These are phyloP conservation scores for Cichorium intybus DNA, from an alignment of 140 eudicot species.

Conservation along the genomic window DNA sequence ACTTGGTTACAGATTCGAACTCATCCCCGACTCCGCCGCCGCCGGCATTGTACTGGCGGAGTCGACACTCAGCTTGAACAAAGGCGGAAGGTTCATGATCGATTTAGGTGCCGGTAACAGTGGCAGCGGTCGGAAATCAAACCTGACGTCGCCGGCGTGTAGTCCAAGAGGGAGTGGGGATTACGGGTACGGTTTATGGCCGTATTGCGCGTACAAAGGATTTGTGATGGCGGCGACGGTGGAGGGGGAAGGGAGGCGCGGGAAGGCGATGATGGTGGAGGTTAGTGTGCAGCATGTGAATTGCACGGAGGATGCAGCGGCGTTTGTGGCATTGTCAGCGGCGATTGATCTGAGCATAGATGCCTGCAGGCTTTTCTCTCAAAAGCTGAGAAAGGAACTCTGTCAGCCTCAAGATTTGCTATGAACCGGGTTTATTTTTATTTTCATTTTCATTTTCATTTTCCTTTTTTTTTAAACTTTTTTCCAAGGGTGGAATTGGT, in stretches of 20 bases:
- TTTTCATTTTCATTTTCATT: no score
- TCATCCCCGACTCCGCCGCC: constrained; percentile 49
- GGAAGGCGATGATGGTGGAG: constrained; percentile 48
- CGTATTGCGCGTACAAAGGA: constrained; percentile 55
- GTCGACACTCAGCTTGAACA: constrained; percentile 38
- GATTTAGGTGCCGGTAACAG: constrained; percentile 29
- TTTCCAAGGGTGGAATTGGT: not conserved
- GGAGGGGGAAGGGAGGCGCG: constrained; percentile 51
- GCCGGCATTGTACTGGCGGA: constrained; percentile 49
- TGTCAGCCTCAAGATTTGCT: constrained; percentile 46
- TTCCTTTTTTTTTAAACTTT: not conserved
- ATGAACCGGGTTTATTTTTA: not conserved
- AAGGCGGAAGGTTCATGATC: constrained; percentile 53
- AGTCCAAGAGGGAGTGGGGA: constrained; percentile 65
- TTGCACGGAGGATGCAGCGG: constrained; percentile 81
- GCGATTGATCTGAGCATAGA: constrained; percentile 73
- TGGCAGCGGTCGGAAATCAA: constrained; percentile 24
- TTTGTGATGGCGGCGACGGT: constrained; percentile 66
- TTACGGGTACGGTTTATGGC: constrained; percentile 60
- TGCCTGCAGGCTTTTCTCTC: constrained; percentile 71
- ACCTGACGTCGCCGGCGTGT: constrained; percentile 42
- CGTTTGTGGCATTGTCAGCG: constrained; percentile 65
- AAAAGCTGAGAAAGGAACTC: constrained; percentile 63
- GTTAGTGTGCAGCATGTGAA: constrained; percentile 70
- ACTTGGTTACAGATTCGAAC: constrained; percentile 57